These are phyloP conservation scores for Jackrogersella minutella DNA, from an alignment of 495 filamentous ascomycete species.

Conservation along the genomic window DNA sequence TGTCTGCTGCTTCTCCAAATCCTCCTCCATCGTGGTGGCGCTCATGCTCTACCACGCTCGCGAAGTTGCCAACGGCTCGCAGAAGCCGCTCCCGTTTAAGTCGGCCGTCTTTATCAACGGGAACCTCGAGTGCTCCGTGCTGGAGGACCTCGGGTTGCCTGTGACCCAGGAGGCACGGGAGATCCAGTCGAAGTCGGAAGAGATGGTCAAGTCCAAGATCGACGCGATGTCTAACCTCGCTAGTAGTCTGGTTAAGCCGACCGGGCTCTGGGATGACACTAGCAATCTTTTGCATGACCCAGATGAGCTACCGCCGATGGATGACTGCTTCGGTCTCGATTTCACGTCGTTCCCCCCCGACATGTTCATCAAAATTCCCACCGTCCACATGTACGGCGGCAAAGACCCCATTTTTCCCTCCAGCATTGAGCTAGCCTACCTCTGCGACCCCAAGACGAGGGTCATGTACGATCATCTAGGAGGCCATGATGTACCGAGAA, in stretches of 20 bases:
- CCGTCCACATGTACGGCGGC: slow-evolving; percentile 1
- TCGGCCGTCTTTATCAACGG: slow-evolving; percentile 7
- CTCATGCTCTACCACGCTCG: slow-evolving; percentile 2
- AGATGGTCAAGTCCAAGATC: slow-evolving; percentile 4
- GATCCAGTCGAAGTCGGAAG: background rate
- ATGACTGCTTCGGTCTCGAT: background rate
- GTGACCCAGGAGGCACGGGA: background rate
- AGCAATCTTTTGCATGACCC: slow-evolving; percentile 4
- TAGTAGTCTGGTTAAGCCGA: slow-evolving; percentile 2
- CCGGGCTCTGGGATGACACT: slow-evolving; percentile 4
- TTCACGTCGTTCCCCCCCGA: slow-evolving; percentile 2
- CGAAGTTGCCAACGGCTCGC: slow-evolving; percentile 1
- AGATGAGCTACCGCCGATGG: background rate
- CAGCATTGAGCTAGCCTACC: slow-evolving; percentile 5
- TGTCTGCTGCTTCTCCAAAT: slow-evolving; percentile 6
- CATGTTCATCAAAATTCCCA: background rate
- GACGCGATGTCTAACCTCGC: slow-evolving; percentile 6
- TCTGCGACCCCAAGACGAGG: slow-evolving; percentile 3
- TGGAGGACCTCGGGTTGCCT: background rate
- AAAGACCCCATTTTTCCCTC: slow-evolving; percentile 7
- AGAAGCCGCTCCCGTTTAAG: slow-evolving; percentile 5
- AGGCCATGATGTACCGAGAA: background rate
- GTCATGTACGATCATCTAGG: slow-evolving; percentile 6
- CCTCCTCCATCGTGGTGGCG: background rate
- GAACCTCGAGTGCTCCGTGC: background rate